Conservation (phyloP, 2,329 filamentous ascomycete genomes). For the Ampelomyces quisqualis region DNA sequence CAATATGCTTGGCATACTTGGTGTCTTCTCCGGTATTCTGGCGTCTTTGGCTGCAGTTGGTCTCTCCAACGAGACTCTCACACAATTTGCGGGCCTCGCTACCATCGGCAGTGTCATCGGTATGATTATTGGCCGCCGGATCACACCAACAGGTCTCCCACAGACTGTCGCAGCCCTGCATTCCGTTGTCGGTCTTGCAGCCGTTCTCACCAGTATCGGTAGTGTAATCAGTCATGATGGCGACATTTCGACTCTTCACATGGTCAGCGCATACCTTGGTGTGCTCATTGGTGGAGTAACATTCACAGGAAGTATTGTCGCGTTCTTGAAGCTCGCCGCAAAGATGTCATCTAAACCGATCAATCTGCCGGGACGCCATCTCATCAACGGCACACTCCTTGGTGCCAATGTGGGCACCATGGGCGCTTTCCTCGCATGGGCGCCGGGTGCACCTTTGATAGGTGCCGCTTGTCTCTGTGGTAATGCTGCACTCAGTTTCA, state of each 20-base stretch:
- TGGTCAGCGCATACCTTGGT: conserved; percentile 83
- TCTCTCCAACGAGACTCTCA: conserved; percentile 74
- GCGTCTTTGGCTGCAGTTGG: conserved; percentile 80
- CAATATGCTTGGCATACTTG: conserved; percentile 82
- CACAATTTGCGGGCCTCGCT: conserved; percentile 77
- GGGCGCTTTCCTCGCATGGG: conserved; percentile 79
- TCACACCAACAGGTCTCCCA: conserved; percentile 83
- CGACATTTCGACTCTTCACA: conserved; percentile 75
- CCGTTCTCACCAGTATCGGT: conserved; percentile 83
- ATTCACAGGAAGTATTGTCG: conserved; percentile 87
- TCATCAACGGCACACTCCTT: conserved; percentile 72
- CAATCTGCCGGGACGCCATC: conserved; percentile 70
- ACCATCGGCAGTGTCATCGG: conserved; percentile 68
- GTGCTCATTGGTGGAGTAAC: conserved; percentile 85
- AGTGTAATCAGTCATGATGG: conserved; percentile 75
- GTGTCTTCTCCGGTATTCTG: conserved; percentile 78
- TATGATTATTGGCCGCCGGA: conserved; percentile 77
- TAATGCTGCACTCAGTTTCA: conserved; percentile 75
- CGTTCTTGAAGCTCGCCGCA: conserved; percentile 82
- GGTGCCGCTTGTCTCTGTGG: conserved; percentile 76
- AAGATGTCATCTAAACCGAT: conserved; percentile 77
- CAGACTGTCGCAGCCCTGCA: conserved; percentile 88
- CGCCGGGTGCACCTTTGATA: conserved; percentile 74
- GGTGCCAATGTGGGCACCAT: conserved; percentile 78
- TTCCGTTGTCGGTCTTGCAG: conserved; percentile 85